Evolutionary conservation across 208 protist genomes (phyloP).

Genomic region (Crithidia acanthocephali): DNA sequence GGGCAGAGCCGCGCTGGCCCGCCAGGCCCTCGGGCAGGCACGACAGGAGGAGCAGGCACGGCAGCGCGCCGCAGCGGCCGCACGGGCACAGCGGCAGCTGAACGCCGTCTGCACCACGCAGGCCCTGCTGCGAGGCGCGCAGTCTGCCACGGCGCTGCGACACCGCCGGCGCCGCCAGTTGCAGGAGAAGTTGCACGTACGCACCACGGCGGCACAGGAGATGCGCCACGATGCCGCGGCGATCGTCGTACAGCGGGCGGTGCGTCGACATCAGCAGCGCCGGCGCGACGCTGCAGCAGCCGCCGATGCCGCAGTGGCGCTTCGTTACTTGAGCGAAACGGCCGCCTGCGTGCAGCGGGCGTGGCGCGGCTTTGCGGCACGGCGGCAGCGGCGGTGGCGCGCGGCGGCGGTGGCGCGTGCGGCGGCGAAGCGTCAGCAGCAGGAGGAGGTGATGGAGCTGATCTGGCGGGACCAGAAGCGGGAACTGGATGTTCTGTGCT

Average conservation of each 20-base stretch:
- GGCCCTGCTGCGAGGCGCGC: slow-evolving; percentile 21
- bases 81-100: neutral
- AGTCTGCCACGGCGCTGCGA: slow-evolving; percentile 2
- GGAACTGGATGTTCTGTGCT: slow-evolving; percentile 30
- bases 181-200: slow-evolving; percentile 46
- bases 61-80: slow-evolving; percentile 16
- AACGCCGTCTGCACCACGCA: neutral
- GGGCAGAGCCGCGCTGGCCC: slow-evolving; percentile 36
- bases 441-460: slow-evolving; percentile 47
- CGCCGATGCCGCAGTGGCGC: slow-evolving; percentile 22
- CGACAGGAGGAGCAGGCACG: slow-evolving; percentile 12
- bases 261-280: slow-evolving; percentile 36
- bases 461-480: slow-evolving; percentile 34
- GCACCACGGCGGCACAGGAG: slow-evolving; percentile 31
- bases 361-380: slow-evolving; percentile 46
- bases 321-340: slow-evolving; percentile 13
- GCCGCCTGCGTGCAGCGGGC: slow-evolving; percentile 43
- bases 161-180: slow-evolving; percentile 12
- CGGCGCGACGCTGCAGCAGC: slow-evolving; percentile 18
- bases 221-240: slow-evolving; percentile 55
- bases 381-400: slow-evolving; percentile 23
- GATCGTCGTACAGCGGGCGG: slow-evolving; percentile 41
- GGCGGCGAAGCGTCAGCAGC: slow-evolving; percentile 43
- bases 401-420: slow-evolving; percentile 7
- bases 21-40: slow-evolving; percentile 19